Percentiles rank a stretch among this genome's conserved stretches.
Evolutionary conservation across 1,284 basidiomycete species (phyloP).

Genomic region (Cryptococcus hybrid): DNA sequence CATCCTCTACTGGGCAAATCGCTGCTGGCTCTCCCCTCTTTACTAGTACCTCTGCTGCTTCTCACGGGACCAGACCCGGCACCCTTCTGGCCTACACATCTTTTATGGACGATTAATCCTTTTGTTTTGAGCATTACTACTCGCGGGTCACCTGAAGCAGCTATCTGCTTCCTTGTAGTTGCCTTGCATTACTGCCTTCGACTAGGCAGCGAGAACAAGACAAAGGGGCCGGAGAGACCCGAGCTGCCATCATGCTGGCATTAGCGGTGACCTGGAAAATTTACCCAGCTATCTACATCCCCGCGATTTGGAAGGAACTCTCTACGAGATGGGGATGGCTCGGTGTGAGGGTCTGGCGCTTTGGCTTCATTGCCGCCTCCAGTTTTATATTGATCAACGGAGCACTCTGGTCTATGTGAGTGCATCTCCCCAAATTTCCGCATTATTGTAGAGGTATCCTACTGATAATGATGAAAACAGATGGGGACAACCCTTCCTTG

Average conservation of each 20-base stretch:
- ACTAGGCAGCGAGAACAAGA: not conserved
- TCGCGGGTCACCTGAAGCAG: slow-evolving; percentile 88
- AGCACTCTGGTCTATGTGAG: slow-evolving; percentile 74
- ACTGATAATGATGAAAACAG: slow-evolving; percentile 53
- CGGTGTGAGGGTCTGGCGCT: slow-evolving; percentile 62
- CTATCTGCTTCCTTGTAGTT: slow-evolving; percentile 79
- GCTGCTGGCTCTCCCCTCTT: slow-evolving; percentile 80
- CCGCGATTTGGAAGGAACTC: slow-evolving; percentile 69
- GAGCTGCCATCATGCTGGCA: slow-evolving; percentile 70
- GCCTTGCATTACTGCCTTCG: slow-evolving; percentile 56
- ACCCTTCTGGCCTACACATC: slow-evolving; percentile 32
- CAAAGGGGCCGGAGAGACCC: slow-evolving; percentile 9
- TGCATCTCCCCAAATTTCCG: slow-evolving; percentile 14
- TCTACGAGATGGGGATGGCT: slow-evolving; percentile 50
- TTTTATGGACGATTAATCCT: slow-evolving; percentile 85
- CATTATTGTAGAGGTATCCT: not conserved
- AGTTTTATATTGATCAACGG: slow-evolving; percentile 68
- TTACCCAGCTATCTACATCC: slow-evolving; percentile 88
- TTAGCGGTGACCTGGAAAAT: slow-evolving; percentile 90
- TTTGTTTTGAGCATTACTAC: slow-evolving; percentile 96
- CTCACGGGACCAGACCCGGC: slow-evolving; percentile 47
- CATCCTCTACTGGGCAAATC: slow-evolving; percentile 86
- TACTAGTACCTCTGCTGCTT: slow-evolving; percentile 76
- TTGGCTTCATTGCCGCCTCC: slow-evolving; percentile 64
- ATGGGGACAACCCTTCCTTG: slow-evolving; percentile 90